Conservation (phyloP, 768 basidiomycete genomes). For the Boletus insuetus region DNA sequence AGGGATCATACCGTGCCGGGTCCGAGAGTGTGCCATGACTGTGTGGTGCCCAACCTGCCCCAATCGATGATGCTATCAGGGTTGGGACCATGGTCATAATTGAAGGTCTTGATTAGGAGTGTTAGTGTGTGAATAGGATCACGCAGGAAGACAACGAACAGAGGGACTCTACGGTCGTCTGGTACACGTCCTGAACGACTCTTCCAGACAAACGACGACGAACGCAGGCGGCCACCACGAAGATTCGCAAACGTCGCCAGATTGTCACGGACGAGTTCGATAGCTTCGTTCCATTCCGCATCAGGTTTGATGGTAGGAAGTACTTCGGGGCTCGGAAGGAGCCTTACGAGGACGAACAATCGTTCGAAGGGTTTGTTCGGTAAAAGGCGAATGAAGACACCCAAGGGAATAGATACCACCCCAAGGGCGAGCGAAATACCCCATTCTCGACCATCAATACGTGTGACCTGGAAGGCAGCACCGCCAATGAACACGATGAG, state of each 20-base stretch:
- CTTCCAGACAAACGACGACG: slow-evolving; percentile 82
- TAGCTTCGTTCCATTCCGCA: slow-evolving; percentile 72
- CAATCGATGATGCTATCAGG: slow-evolving; percentile 70
- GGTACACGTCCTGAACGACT: slow-evolving; percentile 64
- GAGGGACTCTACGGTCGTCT: slow-evolving; percentile 40
- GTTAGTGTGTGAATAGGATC: slow-evolving; percentile 10
- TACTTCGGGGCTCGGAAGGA: slow-evolving; percentile 59
- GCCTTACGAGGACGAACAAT: slow-evolving; percentile 48
- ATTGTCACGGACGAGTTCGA: slow-evolving; percentile 83
- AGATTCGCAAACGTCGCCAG: slow-evolving; percentile 77
- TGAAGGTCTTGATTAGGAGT: slow-evolving; percentile 50
- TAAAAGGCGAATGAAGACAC: slow-evolving; percentile 71
- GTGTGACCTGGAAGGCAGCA: slow-evolving; percentile 85
- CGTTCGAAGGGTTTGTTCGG: slow-evolving; percentile 80
- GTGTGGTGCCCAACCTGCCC: slow-evolving; percentile 61
- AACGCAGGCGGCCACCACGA: slow-evolving; percentile 85
- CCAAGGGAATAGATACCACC: slow-evolving; percentile 83
- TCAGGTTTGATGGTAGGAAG: slow-evolving; percentile 66
- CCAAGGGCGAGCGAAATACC: slow-evolving; percentile 89
- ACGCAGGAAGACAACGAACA: slow-evolving; percentile 41
- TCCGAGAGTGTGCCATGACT: slow-evolving; percentile 61
- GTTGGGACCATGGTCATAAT: slow-evolving; percentile 77
- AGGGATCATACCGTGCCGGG: slow-evolving; percentile 74
- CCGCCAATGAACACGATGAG: slow-evolving; percentile 90
- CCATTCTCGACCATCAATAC: slow-evolving; percentile 84